A percentile compares a stretch with the other conserved stretches of the same genome.
Evolutionary conservation across 352 stramenopile genomes (phyloP).

Genomic region (Globisporangium acanthophoron): DNA sequence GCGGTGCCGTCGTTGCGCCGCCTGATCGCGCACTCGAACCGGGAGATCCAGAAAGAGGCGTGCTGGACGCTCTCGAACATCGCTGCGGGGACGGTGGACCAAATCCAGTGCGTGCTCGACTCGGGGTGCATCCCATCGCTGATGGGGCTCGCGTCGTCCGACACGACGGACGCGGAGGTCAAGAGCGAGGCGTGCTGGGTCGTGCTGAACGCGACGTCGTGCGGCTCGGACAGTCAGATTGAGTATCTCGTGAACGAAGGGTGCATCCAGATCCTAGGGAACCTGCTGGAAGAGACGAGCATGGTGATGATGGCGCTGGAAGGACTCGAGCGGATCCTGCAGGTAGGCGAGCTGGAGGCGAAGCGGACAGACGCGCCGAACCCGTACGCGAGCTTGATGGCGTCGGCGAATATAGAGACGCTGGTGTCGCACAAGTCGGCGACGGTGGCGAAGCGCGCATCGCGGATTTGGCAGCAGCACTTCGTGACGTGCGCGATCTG

Average conservation of each 20-base stretch:
- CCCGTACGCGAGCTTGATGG: conserved; percentile 88
- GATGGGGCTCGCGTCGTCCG: conserved; percentile 90
- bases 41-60: conserved; percentile 98
- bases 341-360: conserved; percentile 90
- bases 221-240: conserved; percentile 94
- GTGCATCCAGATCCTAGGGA: conserved; percentile 84
- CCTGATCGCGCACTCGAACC: conserved; percentile 94
- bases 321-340: conserved; percentile 95
- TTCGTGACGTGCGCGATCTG: conserved; percentile 98
- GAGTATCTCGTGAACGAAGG: conserved; percentile 86
- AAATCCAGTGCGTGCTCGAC: conserved; percentile 98
- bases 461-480: conserved; percentile 97
- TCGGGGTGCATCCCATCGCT: conserved; percentile 93
- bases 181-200: conserved; percentile 98
- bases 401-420: conserved; percentile 89
- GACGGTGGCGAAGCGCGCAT: conserved; percentile 93
- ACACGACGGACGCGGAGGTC: conserved; percentile 94
- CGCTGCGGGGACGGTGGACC: conserved; percentile 94
- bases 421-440: conserved; percentile 92
- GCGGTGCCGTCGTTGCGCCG: conserved; percentile 91
- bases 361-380: conserved; percentile 83
- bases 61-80: conserved; percentile 97
- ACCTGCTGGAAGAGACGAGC: conserved; percentile 93
- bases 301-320: conserved; percentile 99
- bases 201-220: conserved; percentile 97